These are phyloP conservation scores for Helenozyma baotianmanensis DNA, from an alignment of 805 yeast genomes.

Conservation along the genomic window DNA sequence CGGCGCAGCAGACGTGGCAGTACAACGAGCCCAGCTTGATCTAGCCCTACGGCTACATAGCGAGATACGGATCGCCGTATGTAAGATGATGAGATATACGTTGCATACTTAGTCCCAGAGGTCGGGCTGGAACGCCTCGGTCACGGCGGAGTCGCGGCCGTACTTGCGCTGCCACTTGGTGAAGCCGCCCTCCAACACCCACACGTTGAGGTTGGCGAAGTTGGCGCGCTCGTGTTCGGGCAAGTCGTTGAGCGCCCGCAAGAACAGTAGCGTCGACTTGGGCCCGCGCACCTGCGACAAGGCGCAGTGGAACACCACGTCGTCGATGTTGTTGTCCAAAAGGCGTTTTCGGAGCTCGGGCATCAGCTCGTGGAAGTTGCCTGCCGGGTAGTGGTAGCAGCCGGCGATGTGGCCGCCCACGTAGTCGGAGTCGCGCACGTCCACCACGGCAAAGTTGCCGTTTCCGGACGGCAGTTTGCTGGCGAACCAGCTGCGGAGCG, in stretches of 20 bases:
- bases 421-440: conserved; percentile 81
- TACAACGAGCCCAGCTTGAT: conserved; percentile 25
- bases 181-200: conserved; percentile 83
- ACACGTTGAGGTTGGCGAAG: conserved; percentile 44
- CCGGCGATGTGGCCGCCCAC: conserved; percentile 70
- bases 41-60: conserved; percentile 5
- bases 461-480: conserved; percentile 34
- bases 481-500: conserved; percentile 44
- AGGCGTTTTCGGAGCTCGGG: conserved; percentile 35
- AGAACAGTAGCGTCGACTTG: conserved; percentile 63
- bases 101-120: conserved; percentile 25
- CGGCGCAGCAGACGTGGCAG: conserved; percentile 6
- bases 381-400: conserved; percentile 54
- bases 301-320: conserved; percentile 86
- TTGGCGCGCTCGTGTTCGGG: conserved; percentile 19
- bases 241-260: conserved; percentile 39
- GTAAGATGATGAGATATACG: conserved; percentile 7
- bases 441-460: conserved; percentile 55
- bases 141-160: conserved; percentile 61
- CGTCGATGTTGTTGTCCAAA: conserved; percentile 30
- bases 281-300: conserved; percentile 93
- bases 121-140: conserved; percentile 44
- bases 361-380: conserved; percentile 34
- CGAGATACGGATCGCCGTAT: conserved; percentile 1
- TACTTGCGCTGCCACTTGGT: conserved; percentile 73